Conservation (phyloP, 306 rosid genomes). For the Sphenostylis stenocarpa region DNA sequence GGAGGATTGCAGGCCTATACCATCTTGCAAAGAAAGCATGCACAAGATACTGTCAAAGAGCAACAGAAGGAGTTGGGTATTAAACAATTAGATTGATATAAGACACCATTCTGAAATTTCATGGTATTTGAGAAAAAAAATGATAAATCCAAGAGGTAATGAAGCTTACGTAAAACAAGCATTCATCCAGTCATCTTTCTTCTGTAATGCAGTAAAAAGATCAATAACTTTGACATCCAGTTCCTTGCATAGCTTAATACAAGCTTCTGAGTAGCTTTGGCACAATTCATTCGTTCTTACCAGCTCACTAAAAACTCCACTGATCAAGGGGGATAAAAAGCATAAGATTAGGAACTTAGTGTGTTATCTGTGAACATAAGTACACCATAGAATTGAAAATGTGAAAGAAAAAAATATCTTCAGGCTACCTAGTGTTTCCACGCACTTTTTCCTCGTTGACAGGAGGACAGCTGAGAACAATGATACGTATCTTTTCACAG, state of each 20-base stretch:
- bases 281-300: conserved; percentile 91
- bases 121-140: not conserved
- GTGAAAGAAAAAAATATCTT: not conserved
- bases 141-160: conserved; percentile 1
- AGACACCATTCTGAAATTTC: conserved; percentile 18
- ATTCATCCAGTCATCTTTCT: conserved; percentile 65
- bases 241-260: conserved; percentile 75
- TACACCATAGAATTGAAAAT: not conserved
- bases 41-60: conserved; percentile 3
- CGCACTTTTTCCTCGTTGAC: conserved; percentile 68
- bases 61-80: conserved; percentile 5
- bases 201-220: conserved; percentile 75
- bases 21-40: conserved; percentile 13
- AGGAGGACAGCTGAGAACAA: conserved; percentile 82
- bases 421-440: conserved; percentile 55
- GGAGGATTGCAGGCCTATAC: not conserved
- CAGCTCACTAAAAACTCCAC: conserved; percentile 61
- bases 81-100: conserved; percentile 3
- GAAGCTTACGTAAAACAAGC: conserved; percentile 77
- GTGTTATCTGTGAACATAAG: conserved; percentile 1
- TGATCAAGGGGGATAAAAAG: conserved; percentile 35
- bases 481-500: conserved; percentile 65
- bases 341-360: not conserved
- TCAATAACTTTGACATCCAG: conserved; percentile 69
- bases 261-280: conserved; percentile 75